Conservation (phyloP, 106 monocot species). For the Iris macrosiphon region DNA sequence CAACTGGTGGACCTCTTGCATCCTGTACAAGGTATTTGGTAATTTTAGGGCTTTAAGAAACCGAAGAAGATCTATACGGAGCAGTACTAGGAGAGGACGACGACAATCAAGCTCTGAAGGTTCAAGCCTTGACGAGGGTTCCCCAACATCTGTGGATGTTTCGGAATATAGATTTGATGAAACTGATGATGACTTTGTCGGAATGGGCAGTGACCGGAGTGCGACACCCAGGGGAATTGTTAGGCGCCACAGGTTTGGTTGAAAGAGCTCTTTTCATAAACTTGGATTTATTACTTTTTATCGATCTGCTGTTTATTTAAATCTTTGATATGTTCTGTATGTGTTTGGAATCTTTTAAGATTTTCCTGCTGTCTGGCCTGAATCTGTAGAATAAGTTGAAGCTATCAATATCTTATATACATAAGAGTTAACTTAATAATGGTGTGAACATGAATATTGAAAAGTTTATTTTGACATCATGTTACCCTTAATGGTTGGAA, state of each 20-base stretch:
- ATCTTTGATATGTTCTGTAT: no score
- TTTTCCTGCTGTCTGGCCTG: no score
- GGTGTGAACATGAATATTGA: no score
- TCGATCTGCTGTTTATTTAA: no score
- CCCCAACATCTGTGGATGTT: slow-evolving; percentile 19
- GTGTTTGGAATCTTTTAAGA: no score
- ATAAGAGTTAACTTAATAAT: no score
- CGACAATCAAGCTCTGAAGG: slow-evolving; percentile 13
- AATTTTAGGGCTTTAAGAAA: slow-evolving; percentile 42
- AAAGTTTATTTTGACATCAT: no score
- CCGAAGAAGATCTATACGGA: slow-evolving; percentile 20
- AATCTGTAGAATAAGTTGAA: no score
- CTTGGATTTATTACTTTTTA: not conserved
- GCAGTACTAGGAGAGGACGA: slow-evolving; percentile 13
- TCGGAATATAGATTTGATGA: slow-evolving; percentile 30
- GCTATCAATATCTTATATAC: no score
- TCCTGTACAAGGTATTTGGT: slow-evolving; percentile 33
- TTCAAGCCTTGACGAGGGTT: slow-evolving; percentile 21
- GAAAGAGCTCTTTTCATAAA: not conserved
- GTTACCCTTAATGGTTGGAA: no score
- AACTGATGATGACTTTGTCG: slow-evolving; percentile 28
- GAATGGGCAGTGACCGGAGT: slow-evolving; percentile 3
- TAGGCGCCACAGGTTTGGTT: slow-evolving; percentile 19
- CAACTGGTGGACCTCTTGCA: slow-evolving; percentile 53
- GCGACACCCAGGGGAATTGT: slow-evolving; percentile 7